These are phyloP conservation scores for Rhizoclosmatium sp. DNA, from an alignment of 192 early-diverging fungal genomes.

Conservation along the genomic window DNA sequence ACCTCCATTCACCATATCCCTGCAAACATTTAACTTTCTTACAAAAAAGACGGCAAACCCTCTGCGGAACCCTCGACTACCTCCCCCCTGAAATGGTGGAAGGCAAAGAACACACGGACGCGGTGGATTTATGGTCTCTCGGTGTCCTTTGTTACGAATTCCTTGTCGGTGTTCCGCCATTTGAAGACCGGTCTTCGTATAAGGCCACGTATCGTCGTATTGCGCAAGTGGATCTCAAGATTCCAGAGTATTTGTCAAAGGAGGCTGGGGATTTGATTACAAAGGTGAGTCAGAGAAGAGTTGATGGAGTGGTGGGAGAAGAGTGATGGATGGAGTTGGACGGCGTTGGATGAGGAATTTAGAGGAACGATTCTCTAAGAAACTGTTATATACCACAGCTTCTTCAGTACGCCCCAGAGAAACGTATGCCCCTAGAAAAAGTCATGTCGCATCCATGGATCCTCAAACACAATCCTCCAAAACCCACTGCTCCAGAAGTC, in stretches of 20 bases:
- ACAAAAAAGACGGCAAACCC: conserved; percentile 73
- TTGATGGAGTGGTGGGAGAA: not conserved
- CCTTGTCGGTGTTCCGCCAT: conserved; percentile 89
- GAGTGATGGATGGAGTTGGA: too few species aligned
- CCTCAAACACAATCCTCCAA: conserved; percentile 46
- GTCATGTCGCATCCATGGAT: conserved; percentile 86
- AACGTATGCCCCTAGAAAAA: conserved; percentile 74
- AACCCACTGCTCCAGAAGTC: not conserved
- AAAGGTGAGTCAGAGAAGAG: conserved; percentile 57
- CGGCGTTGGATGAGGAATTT: too few species aligned
- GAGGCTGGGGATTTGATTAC: conserved; percentile 88
- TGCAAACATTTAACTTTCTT: not conserved
- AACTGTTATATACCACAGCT: too few species aligned
- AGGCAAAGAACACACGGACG: conserved; percentile 76
- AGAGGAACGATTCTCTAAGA: not conserved
- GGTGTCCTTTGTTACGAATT: conserved; percentile 95
- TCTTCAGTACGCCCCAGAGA: conserved; percentile 71
- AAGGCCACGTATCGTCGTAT: conserved; percentile 84
- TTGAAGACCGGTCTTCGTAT: conserved; percentile 75
- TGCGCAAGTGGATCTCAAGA: conserved; percentile 80
- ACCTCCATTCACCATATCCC: not conserved
- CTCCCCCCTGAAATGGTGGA: conserved; percentile 97
- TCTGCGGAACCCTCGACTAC: conserved; percentile 97
- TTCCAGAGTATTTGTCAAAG: conserved; percentile 78
- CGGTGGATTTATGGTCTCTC: conserved; percentile 92